Evolutionary conservation across 192 early-diverging fungal species (phyloP), one percentile per base, ranked within the genome.

Genomic region (Coemansia sp.): DNA sequence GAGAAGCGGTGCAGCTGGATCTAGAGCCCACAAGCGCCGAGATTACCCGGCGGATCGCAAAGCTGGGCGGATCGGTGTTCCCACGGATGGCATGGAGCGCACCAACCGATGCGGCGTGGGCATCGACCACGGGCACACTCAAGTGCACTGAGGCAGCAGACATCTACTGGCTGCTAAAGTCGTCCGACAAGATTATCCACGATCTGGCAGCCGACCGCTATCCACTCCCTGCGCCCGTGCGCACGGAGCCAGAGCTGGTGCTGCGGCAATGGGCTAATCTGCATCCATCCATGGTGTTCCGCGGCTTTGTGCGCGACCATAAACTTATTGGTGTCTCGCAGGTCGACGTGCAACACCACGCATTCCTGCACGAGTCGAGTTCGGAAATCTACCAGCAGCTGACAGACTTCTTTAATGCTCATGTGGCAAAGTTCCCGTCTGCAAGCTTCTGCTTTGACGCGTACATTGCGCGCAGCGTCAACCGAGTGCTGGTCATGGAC

Each of bases 1-100:
- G 21, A 15, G 34, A 36, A 2, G 21, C 15, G 20, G 61, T 28
- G 14, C 6, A 30, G 2, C 29, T 14, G 21, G 52, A 71, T 36
- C 36, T 78, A 2, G 50, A 39, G 1, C 20, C 50, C 17, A 68
- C 57, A 3, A 62, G 28, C 22, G 51, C 27, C 0, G 59, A 73
- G 22, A 90, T 97, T 31, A 74, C 75, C 27, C 54, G 67, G 14
- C 79, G 79, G 3, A 89, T 99, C 29, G 80, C 77, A 1, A 72
- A 81, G 22, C 80, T 91, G 28, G 91, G 85, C 20, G 91, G 90
- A 7, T 81, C 74, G 9, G 89, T 91, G 22, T 94, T 99, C 60
- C 94, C 94, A 14, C 95, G 96, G 36, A 83, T 98, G 46, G 92
- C 90, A 63, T 99, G 97, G 97, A 90, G 85, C 52, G 89, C 92